Evolutionary conservation across 169 alveolate species (phyloP).

Genomic region (Plasmodium yoelii): DNA sequence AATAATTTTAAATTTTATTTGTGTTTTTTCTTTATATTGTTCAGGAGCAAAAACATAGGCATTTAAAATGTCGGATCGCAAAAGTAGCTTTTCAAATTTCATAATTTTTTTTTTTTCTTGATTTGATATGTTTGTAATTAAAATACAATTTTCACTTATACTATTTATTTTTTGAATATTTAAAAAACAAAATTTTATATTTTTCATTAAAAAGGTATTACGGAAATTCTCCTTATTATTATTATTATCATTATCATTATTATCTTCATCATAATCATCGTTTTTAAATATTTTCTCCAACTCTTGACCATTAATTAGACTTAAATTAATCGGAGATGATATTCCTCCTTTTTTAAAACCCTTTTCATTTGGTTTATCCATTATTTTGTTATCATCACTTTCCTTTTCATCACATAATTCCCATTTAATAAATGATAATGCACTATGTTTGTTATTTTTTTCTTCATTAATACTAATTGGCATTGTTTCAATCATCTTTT

Average conservation of each 20-base stretch:
- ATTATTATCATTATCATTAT: not conserved
- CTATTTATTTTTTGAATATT: conserved; percentile 24
- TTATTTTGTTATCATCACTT: not conserved
- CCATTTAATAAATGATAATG: not conserved
- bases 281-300: conserved; percentile 13
- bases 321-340: not conserved
- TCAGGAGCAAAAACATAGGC: conserved; percentile 66
- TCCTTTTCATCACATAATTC: not conserved
- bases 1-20: conserved; percentile 30
- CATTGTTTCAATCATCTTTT: conserved; percentile 16
- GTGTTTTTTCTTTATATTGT: conserved; percentile 54
- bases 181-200: conserved; percentile 24
- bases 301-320: conserved; percentile 1
- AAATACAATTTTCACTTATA: conserved; percentile 34
- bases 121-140: conserved; percentile 51
- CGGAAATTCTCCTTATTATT: not conserved
- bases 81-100: conserved; percentile 46
- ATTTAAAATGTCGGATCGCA: conserved; percentile 54
- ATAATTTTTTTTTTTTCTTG: conserved; percentile 45
- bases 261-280: not conserved
- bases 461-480: conserved; percentile 26
- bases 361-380: not conserved
- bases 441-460: not conserved
- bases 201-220: not conserved
- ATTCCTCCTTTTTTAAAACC: not conserved